Percentiles rank a stretch among this genome's conserved stretches.
Conservation (phyloP, 2,329 filamentous ascomycete species). For the Penicillium sp. region DNA sequence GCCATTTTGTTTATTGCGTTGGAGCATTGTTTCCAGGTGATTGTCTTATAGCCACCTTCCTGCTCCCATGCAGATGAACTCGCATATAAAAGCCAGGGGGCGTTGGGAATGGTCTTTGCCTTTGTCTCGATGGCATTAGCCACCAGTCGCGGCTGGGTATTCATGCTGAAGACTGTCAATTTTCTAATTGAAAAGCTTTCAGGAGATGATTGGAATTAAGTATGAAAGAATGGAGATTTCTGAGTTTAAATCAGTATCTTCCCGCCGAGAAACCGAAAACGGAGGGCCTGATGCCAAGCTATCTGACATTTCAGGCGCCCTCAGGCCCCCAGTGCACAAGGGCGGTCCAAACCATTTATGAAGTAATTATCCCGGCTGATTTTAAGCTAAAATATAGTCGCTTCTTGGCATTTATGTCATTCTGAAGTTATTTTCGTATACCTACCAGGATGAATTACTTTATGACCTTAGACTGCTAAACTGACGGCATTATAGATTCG, state of each 20-base stretch:
- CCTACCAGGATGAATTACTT: too few species aligned
- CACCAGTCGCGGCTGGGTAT: neutral
- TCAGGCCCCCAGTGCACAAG: neutral
- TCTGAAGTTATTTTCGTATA: too few species aligned
- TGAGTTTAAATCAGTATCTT: neutral
- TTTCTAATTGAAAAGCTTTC: neutral
- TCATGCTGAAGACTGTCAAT: neutral
- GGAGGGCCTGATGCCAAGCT: neutral
- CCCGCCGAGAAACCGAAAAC: too few species aligned
- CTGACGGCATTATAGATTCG: too few species aligned
- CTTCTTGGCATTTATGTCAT: neutral
- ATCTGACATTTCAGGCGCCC: neutral
- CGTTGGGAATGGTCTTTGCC: neutral
- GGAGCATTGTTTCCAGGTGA: slow-evolving; percentile 1
- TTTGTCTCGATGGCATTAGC: slow-evolving; percentile 1
- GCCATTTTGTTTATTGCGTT: slow-evolving; percentile 1
- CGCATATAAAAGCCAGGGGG: slow-evolving; percentile 2
- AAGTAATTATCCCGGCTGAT: neutral
- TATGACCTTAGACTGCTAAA: too few species aligned
- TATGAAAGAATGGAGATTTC: neutral
- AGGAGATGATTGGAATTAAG: neutral
- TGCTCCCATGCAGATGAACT: neutral
- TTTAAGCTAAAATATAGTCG: neutral
- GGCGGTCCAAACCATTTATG: too few species aligned
- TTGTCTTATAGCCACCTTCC: neutral